Base-by-base conservation (phyloP, 768 basidiomycete genomes). In the Heimioporus sp. region DNA sequence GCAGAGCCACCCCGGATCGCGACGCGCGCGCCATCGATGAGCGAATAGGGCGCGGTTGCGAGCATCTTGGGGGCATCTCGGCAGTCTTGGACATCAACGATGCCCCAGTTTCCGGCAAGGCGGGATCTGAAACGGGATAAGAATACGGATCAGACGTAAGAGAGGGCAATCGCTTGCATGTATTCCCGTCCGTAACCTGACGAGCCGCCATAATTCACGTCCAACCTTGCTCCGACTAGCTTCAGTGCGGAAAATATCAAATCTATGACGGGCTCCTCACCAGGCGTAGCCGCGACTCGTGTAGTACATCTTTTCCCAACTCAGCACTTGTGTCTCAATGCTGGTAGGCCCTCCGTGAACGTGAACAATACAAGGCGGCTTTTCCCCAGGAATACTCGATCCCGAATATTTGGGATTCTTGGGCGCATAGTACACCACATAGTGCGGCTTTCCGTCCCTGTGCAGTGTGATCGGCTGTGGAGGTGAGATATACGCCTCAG, bases 151-250 rank as follows among this genome's bases (percentile, higher is more conserved):
- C 35, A 12, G 16, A 35, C 11, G 15, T 1, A 7, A 15, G 15
- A 16, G 16, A 15, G 16, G 35, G 35, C 13, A 19, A 16, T 15
- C 10, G 12, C 35, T 35, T 54, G 75, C 75, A 78, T 80, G 57
- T 89, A 92, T n/a, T 68, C 68, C 7, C 85, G 76, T 0, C 90
- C 90, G 60, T 85, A 90, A 0, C 88, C 84, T 5, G 81, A 80
- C 0, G 86, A 87, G 1, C 90, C 91, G 2, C 87, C 79, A 53
- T 90, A 86, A 59, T 92, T 86, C 39, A 92, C 87, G 48, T 87
- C 86, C 34, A 87, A 58, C 80, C 86, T 82, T 28, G 15, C 36
- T 38, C 15, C 19, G 10, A 41, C 19, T 12, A 37, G 10, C 16
- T 52, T 36, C 36, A 31, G 36, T 38, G 48, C 2, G 19, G n/a